Evolutionary conservation across 1,139 yeast species (phyloP), one percentile per base, ranked within the genome.

Genomic region (Waltiozyma sp.): DNA sequence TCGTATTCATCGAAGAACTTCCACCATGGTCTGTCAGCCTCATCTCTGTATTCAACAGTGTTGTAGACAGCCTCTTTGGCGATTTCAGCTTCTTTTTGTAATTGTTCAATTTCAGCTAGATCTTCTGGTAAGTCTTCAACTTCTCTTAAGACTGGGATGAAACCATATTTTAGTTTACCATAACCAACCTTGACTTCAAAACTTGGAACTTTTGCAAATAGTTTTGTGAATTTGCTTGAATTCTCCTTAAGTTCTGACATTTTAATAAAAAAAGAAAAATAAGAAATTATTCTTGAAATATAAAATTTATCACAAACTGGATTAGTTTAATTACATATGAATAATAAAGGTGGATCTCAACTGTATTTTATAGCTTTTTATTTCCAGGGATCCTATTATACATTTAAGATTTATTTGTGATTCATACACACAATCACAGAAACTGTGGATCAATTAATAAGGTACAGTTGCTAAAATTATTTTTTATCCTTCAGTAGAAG

Each of bases 1-100:
- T 41, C 87, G 79, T 42, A 77, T 56, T 78, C 85, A 54, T 77
- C 78, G 46, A 74, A 79, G 53, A 70, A 77, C 45, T 70, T 74
- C 71, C 72, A 78, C 83, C 85, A 77, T 42, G 69, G 70, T 41
- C 84, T 69, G 47, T 70, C 65, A 13, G 77, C 73, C 55, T 80
- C 87, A 57, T 64, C 64, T 50, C 68, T 56, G 24, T 62, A 45
- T 42, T 64, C 68, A 34, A 44, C 23, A 7, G 28, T 37, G 19
- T 21, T 37, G 13, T 37, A 15, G 15, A 37, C 28, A 8, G 38
- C 26, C 8, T 37, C 38, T 14, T 23, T 21, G 8, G 21, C n/a
- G 10, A n/a, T n/a, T 18, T 35, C 14, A 13, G 19, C 23, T 8
- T 18, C 23, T 19, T 35, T 18, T n/a, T 31, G 18, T 19, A 33